Evolutionary conservation across 192 early-diverging fungal species (phyloP).

Genomic region (Coemansia sp.): DNA sequence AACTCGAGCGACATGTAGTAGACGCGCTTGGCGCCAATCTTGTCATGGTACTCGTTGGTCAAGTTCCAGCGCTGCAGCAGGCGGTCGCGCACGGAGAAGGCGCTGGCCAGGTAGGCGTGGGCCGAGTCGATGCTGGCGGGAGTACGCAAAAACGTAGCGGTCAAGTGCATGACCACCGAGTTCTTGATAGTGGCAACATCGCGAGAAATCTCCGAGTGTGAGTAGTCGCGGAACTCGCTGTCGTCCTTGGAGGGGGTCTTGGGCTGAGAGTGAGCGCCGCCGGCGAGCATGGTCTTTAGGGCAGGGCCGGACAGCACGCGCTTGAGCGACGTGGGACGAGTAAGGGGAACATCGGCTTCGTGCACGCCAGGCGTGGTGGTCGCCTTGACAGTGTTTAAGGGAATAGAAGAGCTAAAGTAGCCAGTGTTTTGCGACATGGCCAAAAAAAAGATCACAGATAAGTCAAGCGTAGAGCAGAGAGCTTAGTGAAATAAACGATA

Average conservation of each 20-base stretch:
- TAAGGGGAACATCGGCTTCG: slow-evolving; percentile 32
- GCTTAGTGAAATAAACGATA: neutral
- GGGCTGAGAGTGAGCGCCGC: slow-evolving; percentile 39
- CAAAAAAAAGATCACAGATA: neutral
- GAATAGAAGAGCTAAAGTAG: slow-evolving; percentile 55
- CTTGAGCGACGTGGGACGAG: slow-evolving; percentile 50
- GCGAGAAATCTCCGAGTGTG: slow-evolving; percentile 54
- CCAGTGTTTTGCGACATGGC: slow-evolving; percentile 34
- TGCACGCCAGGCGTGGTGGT: slow-evolving; percentile 44
- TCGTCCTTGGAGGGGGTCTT: slow-evolving; percentile 50
- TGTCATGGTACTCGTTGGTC: slow-evolving; percentile 82
- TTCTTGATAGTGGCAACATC: slow-evolving; percentile 76
- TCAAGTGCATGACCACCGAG: slow-evolving; percentile 87
- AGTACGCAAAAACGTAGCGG: slow-evolving; percentile 87
- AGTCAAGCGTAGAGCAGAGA: neutral
- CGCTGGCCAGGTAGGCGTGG: slow-evolving; percentile 89
- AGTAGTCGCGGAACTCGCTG: slow-evolving; percentile 52
- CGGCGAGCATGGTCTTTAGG: slow-evolving; percentile 54
- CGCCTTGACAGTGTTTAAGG: slow-evolving; percentile 53
- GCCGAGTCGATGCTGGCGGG: slow-evolving; percentile 91
- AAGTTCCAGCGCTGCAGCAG: slow-evolving; percentile 93
- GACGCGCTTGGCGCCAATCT: slow-evolving; percentile 83
- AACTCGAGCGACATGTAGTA: slow-evolving; percentile 99
- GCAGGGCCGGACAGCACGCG: slow-evolving; percentile 56
- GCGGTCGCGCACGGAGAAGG: slow-evolving; percentile 89